Evolutionary conservation across 768 basidiomycete genomes (phyloP), one percentile per base, ranked within the genome.

Genomic region (Lactifluus pinguis): DNA sequence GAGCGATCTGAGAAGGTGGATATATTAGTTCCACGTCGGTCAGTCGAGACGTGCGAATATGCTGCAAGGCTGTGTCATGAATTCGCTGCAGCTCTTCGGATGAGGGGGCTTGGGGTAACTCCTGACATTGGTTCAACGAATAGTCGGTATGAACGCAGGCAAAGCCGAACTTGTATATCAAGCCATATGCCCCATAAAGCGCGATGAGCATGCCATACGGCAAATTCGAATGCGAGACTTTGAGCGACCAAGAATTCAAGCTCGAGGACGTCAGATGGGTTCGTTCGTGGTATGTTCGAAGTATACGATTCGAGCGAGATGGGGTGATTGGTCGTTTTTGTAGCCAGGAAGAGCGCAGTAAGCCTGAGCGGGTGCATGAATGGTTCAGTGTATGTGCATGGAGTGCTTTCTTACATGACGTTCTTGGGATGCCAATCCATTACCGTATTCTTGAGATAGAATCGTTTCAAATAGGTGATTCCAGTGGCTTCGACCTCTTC

Each of bases 371-470:
- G 38, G 19, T 7, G 66, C 11, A 59, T 50, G 50, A 25, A 25
- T 25, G 25, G 25, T 25, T 25, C 25, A 25, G 25, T 25, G 25
- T 25, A 25, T 25, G 10, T 47, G 30, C 60, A 21, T 51, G 13
- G 15, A 9, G 30, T 13, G 42, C n/a, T 13, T 9, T 73, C 86
- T 52, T 69, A 97, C 97, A 99, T 99, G 68, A 99, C 92, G 69
- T 92, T 94, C 74, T 95, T 95, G 0, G 97, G 97, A 75, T 98
- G 97, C 87, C 92, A 98, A 71, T 98, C 97, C 94, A 98, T 98
- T 55, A 94, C 92, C 2, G 95, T 98, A 69, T 98, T 98, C 75
- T 89, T 89, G 57, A 98, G 80, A 71, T 98, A 99, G 73, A 99
- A 99, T 4, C 97, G 81, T 72, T 98, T 98, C 66, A 99, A 76